Percentiles rank a stretch among this genome's conserved stretches.
Evolutionary conservation across 257 asterid species (phyloP).

Genomic region (Ilex asprella): DNA sequence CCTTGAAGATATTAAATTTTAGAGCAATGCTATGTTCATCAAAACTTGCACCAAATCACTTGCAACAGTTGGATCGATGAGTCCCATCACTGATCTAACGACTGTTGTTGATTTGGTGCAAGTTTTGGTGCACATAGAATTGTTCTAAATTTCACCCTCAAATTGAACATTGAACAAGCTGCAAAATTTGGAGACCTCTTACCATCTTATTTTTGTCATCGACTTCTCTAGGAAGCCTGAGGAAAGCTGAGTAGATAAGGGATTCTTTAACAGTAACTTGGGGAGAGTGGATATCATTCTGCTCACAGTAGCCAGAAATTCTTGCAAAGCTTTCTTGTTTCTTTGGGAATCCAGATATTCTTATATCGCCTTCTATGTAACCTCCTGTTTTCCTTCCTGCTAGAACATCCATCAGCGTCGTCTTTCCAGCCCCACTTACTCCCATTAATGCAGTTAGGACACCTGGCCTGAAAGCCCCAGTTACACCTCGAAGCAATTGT

Average conservation of each 20-base stretch:
- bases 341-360: constrained; percentile 66
- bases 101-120: background rate
- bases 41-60: background rate
- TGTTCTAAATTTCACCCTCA: too few species aligned
- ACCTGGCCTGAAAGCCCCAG: constrained; percentile 71
- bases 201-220: constrained; percentile 57
- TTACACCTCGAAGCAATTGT: constrained; percentile 50
- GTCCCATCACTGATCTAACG: background rate
- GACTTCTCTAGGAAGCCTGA: constrained; percentile 61
- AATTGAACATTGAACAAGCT: too few species aligned
- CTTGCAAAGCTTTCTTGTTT: constrained; percentile 72
- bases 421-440: constrained; percentile 71
- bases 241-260: constrained; percentile 56
- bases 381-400: constrained; percentile 74
- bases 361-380: constrained; percentile 56
- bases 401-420: constrained; percentile 67
- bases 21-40: background rate
- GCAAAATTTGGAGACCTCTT: constrained; percentile 1
- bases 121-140: background rate
- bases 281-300: constrained; percentile 69
- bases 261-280: constrained; percentile 68
- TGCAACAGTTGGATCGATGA: background rate
- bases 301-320: constrained; percentile 72
- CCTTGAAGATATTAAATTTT: background rate
- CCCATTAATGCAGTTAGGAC: constrained; percentile 74